Conservation (phyloP, 371 early-diverging fungal genomes). For the Rhizopus arrhizus region DNA sequence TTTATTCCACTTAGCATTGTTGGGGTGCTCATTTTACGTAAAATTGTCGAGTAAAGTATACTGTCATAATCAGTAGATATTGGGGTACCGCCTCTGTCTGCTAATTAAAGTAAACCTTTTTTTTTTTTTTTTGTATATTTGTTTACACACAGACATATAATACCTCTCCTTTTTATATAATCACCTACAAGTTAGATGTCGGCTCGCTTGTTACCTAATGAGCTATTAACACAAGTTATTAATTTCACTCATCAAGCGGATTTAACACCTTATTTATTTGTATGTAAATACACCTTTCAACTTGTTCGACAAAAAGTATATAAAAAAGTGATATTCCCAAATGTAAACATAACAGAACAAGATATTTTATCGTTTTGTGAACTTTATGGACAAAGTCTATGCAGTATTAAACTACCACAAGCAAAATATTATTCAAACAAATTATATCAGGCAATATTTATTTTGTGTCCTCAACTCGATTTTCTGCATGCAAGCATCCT, state of each 20-base stretch:
- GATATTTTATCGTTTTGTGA: conserved; percentile 40
- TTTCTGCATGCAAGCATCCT: conserved; percentile 36
- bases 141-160: too few relatives aligned
- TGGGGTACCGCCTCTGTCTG: too few relatives aligned
- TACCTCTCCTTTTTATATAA: not conserved
- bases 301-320: conserved; percentile 39
- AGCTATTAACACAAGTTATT: conserved; percentile 16
- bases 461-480: conserved; percentile 34
- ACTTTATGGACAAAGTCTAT: conserved; percentile 36
- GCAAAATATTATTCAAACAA: conserved; percentile 28
- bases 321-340: conserved; percentile 46
- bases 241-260: conserved; percentile 12
- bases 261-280: conserved; percentile 13
- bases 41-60: too few relatives aligned
- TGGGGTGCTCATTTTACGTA: too few relatives aligned
- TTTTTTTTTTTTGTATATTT: not conserved
- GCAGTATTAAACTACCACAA: conserved; percentile 45
- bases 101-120: too few relatives aligned
- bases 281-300: conserved; percentile 31
- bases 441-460: conserved; percentile 26
- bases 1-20: too few relatives aligned
- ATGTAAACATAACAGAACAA: conserved; percentile 15
- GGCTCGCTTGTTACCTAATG: conserved; percentile 14
- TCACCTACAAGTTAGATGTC: too few relatives aligned
- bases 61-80: too few relatives aligned